Percentiles rank a stretch among this genome's conserved stretches.
phyloP scores from a whole-genome alignment of 2,329 filamentous ascomycete species.

The Arthrinium puccinioides region DNA sequence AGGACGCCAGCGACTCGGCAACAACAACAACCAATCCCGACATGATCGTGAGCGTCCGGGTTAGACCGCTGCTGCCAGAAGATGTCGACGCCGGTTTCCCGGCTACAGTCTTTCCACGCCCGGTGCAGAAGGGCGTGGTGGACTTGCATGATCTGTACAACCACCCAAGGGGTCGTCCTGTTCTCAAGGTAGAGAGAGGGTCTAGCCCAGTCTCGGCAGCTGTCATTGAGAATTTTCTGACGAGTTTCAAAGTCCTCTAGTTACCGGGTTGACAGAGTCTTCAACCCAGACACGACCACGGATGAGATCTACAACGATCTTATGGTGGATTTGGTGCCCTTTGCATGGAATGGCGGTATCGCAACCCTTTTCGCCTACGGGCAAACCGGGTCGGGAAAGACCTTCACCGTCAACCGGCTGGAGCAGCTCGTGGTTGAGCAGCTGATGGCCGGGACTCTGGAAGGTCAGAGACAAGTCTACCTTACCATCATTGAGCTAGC shows the following conservation, averaged over 20 bases:
- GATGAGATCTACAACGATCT: slow-evolving; percentile 32
- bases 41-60: slow-evolving; percentile 27
- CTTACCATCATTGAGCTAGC: slow-evolving; percentile 32
- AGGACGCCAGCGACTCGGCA: too few relatives aligned
- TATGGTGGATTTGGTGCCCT: slow-evolving; percentile 33
- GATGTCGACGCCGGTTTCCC: slow-evolving; percentile 23
- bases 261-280: slow-evolving; percentile 29
- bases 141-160: slow-evolving; percentile 31
- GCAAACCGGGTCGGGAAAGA: slow-evolving; percentile 43
- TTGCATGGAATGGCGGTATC: slow-evolving; percentile 37
- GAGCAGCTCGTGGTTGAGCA: slow-evolving; percentile 31
- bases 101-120: slow-evolving; percentile 17
- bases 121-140: slow-evolving; percentile 13
- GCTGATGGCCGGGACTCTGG: slow-evolving; percentile 18
- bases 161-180: slow-evolving; percentile 21
- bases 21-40: slow-evolving; percentile 16
- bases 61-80: slow-evolving; percentile 28
- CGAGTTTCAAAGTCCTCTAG: slow-evolving; percentile 27
- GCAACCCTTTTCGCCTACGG: slow-evolving; percentile 42
- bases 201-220: too few relatives aligned
- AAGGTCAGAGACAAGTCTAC: slow-evolving; percentile 21
- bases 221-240: too few relatives aligned
- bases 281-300: slow-evolving; percentile 25
- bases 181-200: too few relatives aligned
- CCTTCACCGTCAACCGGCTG: slow-evolving; percentile 33